Base-by-base conservation (phyloP, 108 stramenopile species). In the Nannochloropsis oceanica region DNA sequence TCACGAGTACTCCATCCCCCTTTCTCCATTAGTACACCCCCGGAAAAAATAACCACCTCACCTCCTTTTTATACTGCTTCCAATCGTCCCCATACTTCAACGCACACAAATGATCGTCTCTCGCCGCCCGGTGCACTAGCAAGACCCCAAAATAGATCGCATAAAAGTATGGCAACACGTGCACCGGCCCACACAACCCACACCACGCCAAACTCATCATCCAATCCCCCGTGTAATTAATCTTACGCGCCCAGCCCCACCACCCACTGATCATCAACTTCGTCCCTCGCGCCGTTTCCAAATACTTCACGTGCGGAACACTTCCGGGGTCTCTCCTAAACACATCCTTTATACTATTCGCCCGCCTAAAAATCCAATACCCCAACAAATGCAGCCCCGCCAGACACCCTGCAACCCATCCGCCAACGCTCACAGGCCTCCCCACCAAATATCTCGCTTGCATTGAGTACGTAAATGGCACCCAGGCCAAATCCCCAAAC, bases 201-300 rank as follows among this genome's bases (percentile, higher is more conserved):
- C 96, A 96, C 95, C 97, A 99, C 12, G 95, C 93, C n/a, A 99
- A 86, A 43, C 95, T 96, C 96, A 99, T 96, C 85, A 97, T 86
- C 93, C 95, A 98, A 86, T 99, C 99, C 12, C 96, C 98, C 0
- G 96, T 97, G 87, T 99, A 99, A 89, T 99, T 99, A 88, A 99
- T 96, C 87, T 99, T 98, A 34, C 99, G 94, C 14, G 99, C 97
- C 86, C 91, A 85, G 22, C 99, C 99, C 99, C 99, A 99, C 96
- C 96, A 99, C 20, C 99, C 97, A 81, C 92, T 92, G 8, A 94
- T 97, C 27, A 99, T 86, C 13, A 92, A 88, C 82, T 90, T 91
- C 20, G 89, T 87, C 20, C 92, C 92, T 25, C 90, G 26, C 86
- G 86, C 25, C 24, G 91, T 92, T 25, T 44, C 84, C 43, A 92